Evolutionary conservation across 805 yeast species (phyloP).

Genomic region (Ogataea kodamae): DNA sequence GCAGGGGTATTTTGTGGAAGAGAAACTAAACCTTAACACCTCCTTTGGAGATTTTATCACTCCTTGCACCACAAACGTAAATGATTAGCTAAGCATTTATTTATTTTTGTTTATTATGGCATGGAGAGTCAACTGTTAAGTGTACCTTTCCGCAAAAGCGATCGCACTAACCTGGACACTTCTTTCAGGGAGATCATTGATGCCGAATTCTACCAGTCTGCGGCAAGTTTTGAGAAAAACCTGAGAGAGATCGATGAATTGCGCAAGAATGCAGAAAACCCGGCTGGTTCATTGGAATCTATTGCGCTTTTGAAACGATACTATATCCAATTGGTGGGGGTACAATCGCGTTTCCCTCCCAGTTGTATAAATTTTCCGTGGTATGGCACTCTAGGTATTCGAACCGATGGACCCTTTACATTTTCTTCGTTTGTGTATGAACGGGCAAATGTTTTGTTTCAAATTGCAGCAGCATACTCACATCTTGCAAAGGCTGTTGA

Average conservation of each 20-base stretch:
- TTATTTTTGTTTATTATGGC: slow-evolving; percentile 5
- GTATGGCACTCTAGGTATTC: slow-evolving; percentile 64
- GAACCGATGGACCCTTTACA: slow-evolving; percentile 46
- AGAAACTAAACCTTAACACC: slow-evolving; percentile 6
- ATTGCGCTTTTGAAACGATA: slow-evolving; percentile 42
- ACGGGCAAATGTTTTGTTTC: slow-evolving; percentile 58
- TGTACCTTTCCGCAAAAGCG: slow-evolving; percentile 39
- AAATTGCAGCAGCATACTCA: slow-evolving; percentile 63
- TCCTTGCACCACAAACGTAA: too few species aligned
- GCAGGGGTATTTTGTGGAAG: too few species aligned
- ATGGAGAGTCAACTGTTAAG: slow-evolving; percentile 33
- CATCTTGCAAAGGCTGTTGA: slow-evolving; percentile 48
- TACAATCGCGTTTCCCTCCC: slow-evolving; percentile 59
- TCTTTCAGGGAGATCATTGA: slow-evolving; percentile 36
- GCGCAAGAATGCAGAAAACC: slow-evolving; percentile 39
- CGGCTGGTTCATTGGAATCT: slow-evolving; percentile 33
- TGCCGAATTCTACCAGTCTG: slow-evolving; percentile 37
- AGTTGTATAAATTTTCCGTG: slow-evolving; percentile 63
- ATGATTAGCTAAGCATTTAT: too few species aligned
- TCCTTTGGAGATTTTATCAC: too few species aligned
- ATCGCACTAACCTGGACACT: slow-evolving; percentile 33
- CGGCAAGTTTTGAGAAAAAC: slow-evolving; percentile 28
- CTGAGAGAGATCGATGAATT: slow-evolving; percentile 40
- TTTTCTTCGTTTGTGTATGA: slow-evolving; percentile 56
- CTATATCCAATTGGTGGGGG: slow-evolving; percentile 39